Base-by-base conservation (phyloP, 768 basidiomycete species). In the Mycena epipterygia region DNA sequence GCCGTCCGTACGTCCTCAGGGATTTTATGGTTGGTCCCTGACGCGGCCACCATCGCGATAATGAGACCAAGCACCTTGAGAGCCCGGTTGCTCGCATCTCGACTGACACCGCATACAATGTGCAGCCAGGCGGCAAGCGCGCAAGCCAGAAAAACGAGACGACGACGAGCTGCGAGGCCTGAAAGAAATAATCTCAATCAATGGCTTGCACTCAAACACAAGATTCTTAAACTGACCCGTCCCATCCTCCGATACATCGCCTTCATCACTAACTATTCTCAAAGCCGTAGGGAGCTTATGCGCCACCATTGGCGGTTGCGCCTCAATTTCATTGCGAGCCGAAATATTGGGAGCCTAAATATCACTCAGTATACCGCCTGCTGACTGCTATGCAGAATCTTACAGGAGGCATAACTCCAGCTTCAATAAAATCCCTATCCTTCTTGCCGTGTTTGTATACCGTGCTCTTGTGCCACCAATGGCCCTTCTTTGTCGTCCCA, bases 91-190 rank as follows among this genome's bases (percentile, higher is more conserved):
- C 49, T 60, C 5, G 49, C 51, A 12, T 64, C 64, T 33, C 57
- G 64, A 14, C 69, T 71, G 48, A 65, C 27, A 39, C 64, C 57
- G 44, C 63, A 64, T 46, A 52, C 17, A 30, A 71, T 41, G 25
- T 71, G 69, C 27, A 71, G 69, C 69, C 69, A 71, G 12, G 64
- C 27, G 17, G 56, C 69, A 0, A 71, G 69, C 2, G 64, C 49
- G 52, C 64, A 66, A 9, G 14, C 33, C 9, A 66, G 3, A n/a
- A 66, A 66, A 37, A 16, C 11, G 11, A 66, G 33, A 48, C 41
- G 44, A 46, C 55, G 46, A 30, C 55, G 42, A n/a, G 52, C 41
- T 16, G 52, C 63, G 11, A 17, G 53, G 4, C 63, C 63, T 64
- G 53, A 46, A 56, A 33, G n/a, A 46, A 35, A 49, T n/a, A 12